Base-by-base conservation (phyloP, 2,329 filamentous ascomycete genomes). In the Alternaria sp. region DNA sequence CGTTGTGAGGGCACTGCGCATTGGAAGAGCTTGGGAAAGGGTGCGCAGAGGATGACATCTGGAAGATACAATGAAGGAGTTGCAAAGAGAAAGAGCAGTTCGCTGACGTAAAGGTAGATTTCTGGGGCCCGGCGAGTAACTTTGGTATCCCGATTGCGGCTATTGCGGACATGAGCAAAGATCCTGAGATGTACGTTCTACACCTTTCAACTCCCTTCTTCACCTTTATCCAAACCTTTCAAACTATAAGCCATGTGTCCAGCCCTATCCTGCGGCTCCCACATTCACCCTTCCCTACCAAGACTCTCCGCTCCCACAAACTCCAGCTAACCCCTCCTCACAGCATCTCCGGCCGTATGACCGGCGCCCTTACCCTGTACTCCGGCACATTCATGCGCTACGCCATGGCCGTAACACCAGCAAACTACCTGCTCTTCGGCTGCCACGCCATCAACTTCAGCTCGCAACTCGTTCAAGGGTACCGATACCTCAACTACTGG, bases 371-470 rank as follows among this genome's bases (percentile, higher is more conserved):
- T 28, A 81, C 83, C 67, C 74, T 87, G 75, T 90, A 90, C 82
- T 86, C 85, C 25, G 86, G 77, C 48, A 87, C 86, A 60, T 90
- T 90, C 81, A 89, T 89, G 87, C 87, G 88, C 75, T 90, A 90
- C 81, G 81, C 88, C 60, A 76, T 90, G 64, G 87, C 88, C 63
- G 86, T 90, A 58, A 81, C 81, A 16, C 88, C 88, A 41, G 83
- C 82, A 72, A 90, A 90, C 81, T 89, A 89, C 81, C 86, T 90
- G 66, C 86, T 90, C 57, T 90, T 90, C 78, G 87, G 85, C 66
- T 90, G 87, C 81, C 88, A 90, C 78, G 80, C 86, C 62, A 84
- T 89, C 79, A 90, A 90, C 80, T 89, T 88, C 78, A 79, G 78
- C 66, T 85, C 86, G 46, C 88, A 90, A 78, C 67, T 81, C 45